Conservation (phyloP, 768 basidiomycete species). For the Suillus spraguei region DNA sequence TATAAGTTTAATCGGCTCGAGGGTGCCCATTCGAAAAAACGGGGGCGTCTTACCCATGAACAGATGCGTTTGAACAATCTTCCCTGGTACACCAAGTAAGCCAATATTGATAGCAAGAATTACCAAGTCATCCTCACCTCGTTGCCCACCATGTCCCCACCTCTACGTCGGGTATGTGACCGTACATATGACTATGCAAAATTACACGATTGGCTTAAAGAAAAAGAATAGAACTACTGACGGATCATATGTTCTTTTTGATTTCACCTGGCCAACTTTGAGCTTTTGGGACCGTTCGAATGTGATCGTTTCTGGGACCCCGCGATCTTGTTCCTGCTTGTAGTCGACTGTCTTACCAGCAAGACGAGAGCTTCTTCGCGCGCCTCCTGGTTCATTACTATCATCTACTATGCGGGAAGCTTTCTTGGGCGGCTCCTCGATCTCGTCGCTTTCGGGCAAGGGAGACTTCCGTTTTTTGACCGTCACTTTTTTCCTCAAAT, state of each 20-base stretch:
- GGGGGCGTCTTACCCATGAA: slow-evolving; percentile 75
- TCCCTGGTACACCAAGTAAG: slow-evolving; percentile 35
- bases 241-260: slow-evolving; percentile 36
- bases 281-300: slow-evolving; percentile 38
- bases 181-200: slow-evolving; percentile 67
- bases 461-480: slow-evolving; percentile 45
- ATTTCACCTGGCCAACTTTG: slow-evolving; percentile 37
- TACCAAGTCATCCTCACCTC: slow-evolving; percentile 41
- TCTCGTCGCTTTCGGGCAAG: slow-evolving; percentile 26
- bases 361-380: slow-evolving; percentile 71
- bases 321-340: slow-evolving; percentile 42
- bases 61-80: slow-evolving; percentile 71
- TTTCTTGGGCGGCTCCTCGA: slow-evolving; percentile 27
- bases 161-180: slow-evolving; percentile 74
- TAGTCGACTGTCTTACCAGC: slow-evolving; percentile 61
- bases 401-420: slow-evolving; percentile 34
- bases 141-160: slow-evolving; percentile 87
- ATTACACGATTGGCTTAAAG: slow-evolving; percentile 22
- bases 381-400: slow-evolving; percentile 24
- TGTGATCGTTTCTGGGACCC: slow-evolving; percentile 39
- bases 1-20: slow-evolving; percentile 29
- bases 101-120: slow-evolving; percentile 1
- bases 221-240: slow-evolving; percentile 19
- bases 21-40: slow-evolving; percentile 1
- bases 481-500: slow-evolving; percentile 29